Base-by-base conservation (phyloP, 2,329 filamentous ascomycete genomes). In the Talaromyces sp. region DNA sequence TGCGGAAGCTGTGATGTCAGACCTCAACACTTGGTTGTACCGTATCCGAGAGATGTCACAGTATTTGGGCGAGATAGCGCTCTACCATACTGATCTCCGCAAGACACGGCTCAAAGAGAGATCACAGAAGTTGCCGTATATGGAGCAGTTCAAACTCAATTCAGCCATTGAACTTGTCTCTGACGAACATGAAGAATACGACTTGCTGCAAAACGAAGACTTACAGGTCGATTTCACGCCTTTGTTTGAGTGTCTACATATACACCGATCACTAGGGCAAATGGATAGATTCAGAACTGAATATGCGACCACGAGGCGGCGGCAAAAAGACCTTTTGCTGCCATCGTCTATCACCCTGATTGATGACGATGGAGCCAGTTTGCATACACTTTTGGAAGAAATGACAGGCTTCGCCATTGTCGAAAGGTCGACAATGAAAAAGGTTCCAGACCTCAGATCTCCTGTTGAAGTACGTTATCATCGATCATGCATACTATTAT, bases 331-430 rank as follows among this genome's bases (percentile, higher is more conserved):
- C 56, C 78, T 99, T 7, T 80, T 98, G 8, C 81, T 98, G 43
- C 93, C 93, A 0, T 82, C 82, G 55, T 86, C 86, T 1, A 83
- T 99, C 38, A 88, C 88, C 62, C 79, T 99, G 2, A 79, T 90
- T 10, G 88, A 91, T 46, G 91, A 96, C 64, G 91, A 96, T 66
- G 90, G 91, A 58, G 85, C 88, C 4, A 90, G 90, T 55, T 78
- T 99, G n/a, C 96, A 92, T 72, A 96, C 89, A 71, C 78, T 99
- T 17, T 78, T 99, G 3, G 95, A 99, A 75, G 91, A 93, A 58
- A 96, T 99, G 74, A 89, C 93, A 26, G 95, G 95, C 0, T 99
- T 99, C 75, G 91, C 93, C 7, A 97, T 99, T 63, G 91, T 99
- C 46, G 95, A 99, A 73, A 92, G 91, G 68, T 91, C 91, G 10